phyloP scores from a whole-genome alignment of 225 moss, liverwort and hornwort genomes.

The Anthoceros angustus region DNA sequence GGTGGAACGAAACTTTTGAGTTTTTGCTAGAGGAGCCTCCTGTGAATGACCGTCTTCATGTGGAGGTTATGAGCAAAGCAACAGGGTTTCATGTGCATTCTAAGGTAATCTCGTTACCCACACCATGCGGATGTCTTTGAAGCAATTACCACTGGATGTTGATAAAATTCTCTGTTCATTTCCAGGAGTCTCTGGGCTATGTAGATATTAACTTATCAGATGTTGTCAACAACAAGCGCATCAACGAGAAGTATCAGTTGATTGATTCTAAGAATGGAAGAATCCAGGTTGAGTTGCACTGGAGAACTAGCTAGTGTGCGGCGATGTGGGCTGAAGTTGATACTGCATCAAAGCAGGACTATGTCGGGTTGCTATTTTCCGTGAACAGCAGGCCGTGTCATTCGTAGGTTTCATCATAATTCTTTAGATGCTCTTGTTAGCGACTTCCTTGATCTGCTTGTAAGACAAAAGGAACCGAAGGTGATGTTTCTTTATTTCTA shows the following conservation, averaged over 20 bases:
- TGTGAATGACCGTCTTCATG: slow-evolving; percentile 43
- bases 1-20: slow-evolving; percentile 50
- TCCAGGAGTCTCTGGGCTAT: slow-evolving; percentile 70
- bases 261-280: slow-evolving; percentile 62
- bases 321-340: slow-evolving; percentile 10
- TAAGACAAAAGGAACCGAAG: not conserved
- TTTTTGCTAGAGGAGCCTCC: slow-evolving; percentile 59
- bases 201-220: slow-evolving; percentile 66
- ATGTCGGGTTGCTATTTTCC: not conserved
- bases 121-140: not conserved
- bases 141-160: not conserved
- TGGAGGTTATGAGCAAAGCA: slow-evolving; percentile 69
- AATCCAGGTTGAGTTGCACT: slow-evolving; percentile 67
- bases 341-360: not conserved
- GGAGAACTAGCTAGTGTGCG: slow-evolving; percentile 28
- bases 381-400: not conserved
- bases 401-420: not conserved
- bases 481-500: too few relatives aligned
- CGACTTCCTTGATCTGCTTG: not conserved
- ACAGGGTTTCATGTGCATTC: slow-evolving; percentile 51
- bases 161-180: slow-evolving; percentile 7
- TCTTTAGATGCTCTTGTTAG: not conserved
- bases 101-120: slow-evolving; percentile 21
- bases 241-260: slow-evolving; percentile 73
- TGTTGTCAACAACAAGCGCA: slow-evolving; percentile 78